Conservation (phyloP, 805 yeast species). For the Metschnikowia bowlesiae region DNA sequence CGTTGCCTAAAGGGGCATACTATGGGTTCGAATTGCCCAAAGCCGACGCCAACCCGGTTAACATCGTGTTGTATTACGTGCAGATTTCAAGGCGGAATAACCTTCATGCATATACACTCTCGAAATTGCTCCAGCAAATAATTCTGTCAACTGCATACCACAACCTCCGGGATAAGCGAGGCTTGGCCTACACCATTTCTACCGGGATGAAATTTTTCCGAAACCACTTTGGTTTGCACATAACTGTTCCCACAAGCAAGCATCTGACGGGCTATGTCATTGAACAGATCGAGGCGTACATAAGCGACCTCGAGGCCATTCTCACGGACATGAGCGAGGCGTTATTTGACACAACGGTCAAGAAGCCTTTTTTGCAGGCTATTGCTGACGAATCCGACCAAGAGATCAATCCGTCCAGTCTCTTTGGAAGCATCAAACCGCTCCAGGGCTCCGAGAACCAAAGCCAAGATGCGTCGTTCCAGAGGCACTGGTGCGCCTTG, state of each 20-base stretch:
- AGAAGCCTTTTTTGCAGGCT: slow-evolving; percentile 30
- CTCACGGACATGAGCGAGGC: slow-evolving; percentile 26
- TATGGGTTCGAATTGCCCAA: background rate
- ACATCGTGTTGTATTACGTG: slow-evolving; percentile 46
- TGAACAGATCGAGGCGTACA: slow-evolving; percentile 44
- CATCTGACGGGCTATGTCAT: slow-evolving; percentile 40
- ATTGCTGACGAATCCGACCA: background rate
- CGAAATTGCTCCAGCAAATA: slow-evolving; percentile 45
- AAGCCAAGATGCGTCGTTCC: slow-evolving; percentile 13
- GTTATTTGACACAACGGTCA: slow-evolving; percentile 21
- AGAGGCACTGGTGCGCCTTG: slow-evolving; percentile 44
- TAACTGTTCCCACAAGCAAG: slow-evolving; percentile 52
- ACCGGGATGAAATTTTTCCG: slow-evolving; percentile 52
- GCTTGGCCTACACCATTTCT: slow-evolving; percentile 59
- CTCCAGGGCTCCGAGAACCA: slow-evolving; percentile 24
- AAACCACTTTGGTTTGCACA: slow-evolving; percentile 53
- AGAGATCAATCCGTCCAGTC: slow-evolving; percentile 17
- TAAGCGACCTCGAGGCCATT: slow-evolving; percentile 37
- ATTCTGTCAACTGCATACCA: slow-evolving; percentile 40
- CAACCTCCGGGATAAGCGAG: slow-evolving; percentile 51
- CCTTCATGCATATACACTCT: slow-evolving; percentile 30
- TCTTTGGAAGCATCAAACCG: slow-evolving; percentile 24
- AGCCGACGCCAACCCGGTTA: background rate
- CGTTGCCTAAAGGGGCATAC: background rate
- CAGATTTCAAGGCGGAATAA: slow-evolving; percentile 52